Evolutionary conservation across 257 asterid genomes (phyloP), one percentile per base, ranked within the genome.

Genomic region (Solanum tacnaense): DNA sequence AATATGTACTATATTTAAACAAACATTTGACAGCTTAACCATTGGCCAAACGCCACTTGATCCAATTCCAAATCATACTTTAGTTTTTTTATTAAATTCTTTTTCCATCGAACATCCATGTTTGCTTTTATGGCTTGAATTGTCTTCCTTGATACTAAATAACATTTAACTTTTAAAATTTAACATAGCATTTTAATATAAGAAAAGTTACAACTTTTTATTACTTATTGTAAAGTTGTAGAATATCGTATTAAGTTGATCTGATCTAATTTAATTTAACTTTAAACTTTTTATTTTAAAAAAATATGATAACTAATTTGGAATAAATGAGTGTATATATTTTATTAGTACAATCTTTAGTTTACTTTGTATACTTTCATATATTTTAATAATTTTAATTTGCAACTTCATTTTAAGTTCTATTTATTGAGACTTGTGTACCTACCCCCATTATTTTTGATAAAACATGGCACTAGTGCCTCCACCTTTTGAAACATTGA

Each of bases 21-120:
- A 29, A 81, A 46, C n/a, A 44, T 81, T 81, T 44, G 85, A 81
- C 20, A 81, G 85, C 41, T 46, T 81, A 46, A 81, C 70, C 70
- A 81, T 81, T 81, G 68, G 41, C 85, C 39, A 15, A 81, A 81
- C 25, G 5, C 85, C 68, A 81, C 68, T 46, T 16, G 20, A 29
- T 81, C 29, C 20, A 46, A 81, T 46, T 81, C 85, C 20, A 46
- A 46, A 46, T 81, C 3, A 35, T 29, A 44, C 9, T 56, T 44
- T n/a, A 27, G 1, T 56, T 9, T 44, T 38, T 20, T 74, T 35
- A 62, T 74, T 2, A 65, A n/a, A 65, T 65, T 68, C 4, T 27
- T 67, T 67, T 65, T 71, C 7, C 32, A 62, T 62, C 4, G 7
- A 10, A 10, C 71, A 62, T 62, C 32, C 71, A 62, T 62, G 0